These are phyloP conservation scores for Eucalyptus virginea DNA, from an alignment of 345 rosid species.

Conservation along the genomic window DNA sequence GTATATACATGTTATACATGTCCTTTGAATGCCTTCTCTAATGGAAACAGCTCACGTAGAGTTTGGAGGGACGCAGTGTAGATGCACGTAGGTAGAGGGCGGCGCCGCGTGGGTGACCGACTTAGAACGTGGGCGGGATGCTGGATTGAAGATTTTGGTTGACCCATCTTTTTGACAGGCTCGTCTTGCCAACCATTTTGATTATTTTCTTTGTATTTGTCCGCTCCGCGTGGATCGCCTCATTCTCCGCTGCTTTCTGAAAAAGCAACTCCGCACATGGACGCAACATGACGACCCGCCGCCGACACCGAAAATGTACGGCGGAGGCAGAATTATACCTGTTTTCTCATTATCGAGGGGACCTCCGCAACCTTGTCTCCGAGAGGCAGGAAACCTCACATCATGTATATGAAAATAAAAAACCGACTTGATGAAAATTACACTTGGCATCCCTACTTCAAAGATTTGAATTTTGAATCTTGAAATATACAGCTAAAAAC, in stretches of 20 bases:
- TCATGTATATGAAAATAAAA: background rate
- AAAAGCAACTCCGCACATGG: background rate
- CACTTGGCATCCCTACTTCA: background rate
- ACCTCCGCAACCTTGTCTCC: accelerated
- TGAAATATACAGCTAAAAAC: too few relatives aligned
- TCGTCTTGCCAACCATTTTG: background rate
- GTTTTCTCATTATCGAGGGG: background rate
- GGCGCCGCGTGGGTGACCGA: background rate
- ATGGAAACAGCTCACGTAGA: background rate
- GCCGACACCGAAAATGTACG: background rate
- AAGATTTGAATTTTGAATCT: background rate
- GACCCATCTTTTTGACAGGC: background rate
- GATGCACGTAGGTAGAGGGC: background rate
- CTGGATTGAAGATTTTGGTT: background rate
- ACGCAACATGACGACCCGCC: background rate
- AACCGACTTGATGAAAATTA: background rate
- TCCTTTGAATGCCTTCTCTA: background rate
- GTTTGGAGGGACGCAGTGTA: background rate
- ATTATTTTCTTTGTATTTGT: too few relatives aligned
- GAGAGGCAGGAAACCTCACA: background rate
- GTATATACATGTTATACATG: background rate
- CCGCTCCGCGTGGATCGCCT: background rate
- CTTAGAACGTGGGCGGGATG: background rate
- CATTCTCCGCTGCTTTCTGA: background rate
- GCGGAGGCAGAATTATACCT: background rate